These are phyloP conservation scores for Meyerozyma carpophila DNA, from an alignment of 1,139 yeast genomes.

Conservation along the genomic window DNA sequence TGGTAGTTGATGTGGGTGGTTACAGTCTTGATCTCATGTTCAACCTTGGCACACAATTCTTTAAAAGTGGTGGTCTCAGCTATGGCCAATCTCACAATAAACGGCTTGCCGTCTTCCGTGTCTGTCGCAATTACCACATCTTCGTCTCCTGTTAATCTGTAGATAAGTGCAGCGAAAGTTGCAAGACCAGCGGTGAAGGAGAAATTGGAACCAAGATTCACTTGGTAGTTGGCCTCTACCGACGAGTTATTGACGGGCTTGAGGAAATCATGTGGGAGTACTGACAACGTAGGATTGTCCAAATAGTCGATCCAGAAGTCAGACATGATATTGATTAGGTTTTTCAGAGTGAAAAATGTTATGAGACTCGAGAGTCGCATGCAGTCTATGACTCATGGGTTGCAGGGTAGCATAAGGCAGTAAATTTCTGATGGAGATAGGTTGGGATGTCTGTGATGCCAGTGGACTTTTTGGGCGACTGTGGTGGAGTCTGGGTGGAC, in stretches of 20 bases:
- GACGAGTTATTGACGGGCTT: conserved; percentile 70
- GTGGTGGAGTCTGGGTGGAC: too few relatives aligned
- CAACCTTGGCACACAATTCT: conserved; percentile 45
- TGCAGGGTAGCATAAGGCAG: not conserved
- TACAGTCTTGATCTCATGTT: conserved; percentile 36
- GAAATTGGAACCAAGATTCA: conserved; percentile 20
- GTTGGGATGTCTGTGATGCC: too few relatives aligned
- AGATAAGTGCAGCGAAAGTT: conserved; percentile 66
- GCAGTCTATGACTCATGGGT: not conserved
- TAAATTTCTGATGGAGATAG: not conserved
- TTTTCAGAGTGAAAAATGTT: not conserved
- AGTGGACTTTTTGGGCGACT: too few relatives aligned
- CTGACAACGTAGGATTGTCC: conserved; percentile 79
- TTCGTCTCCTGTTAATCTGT: conserved; percentile 88
- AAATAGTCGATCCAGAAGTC: conserved; percentile 64
- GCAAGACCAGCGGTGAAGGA: conserved; percentile 56
- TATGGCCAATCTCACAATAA: conserved; percentile 58
- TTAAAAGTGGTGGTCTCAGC: conserved; percentile 49
- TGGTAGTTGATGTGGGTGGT: conserved; percentile 31
- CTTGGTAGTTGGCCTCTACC: conserved; percentile 53
- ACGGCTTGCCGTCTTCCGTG: conserved; percentile 35
- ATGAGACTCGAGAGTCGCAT: not conserved
- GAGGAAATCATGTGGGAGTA: conserved; percentile 81
- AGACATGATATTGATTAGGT: conserved; percentile 6
- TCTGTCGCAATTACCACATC: conserved; percentile 83